Evolutionary conservation across 164 flowering plant genomes (phyloP).

Genomic region (Malania oleifera): DNA sequence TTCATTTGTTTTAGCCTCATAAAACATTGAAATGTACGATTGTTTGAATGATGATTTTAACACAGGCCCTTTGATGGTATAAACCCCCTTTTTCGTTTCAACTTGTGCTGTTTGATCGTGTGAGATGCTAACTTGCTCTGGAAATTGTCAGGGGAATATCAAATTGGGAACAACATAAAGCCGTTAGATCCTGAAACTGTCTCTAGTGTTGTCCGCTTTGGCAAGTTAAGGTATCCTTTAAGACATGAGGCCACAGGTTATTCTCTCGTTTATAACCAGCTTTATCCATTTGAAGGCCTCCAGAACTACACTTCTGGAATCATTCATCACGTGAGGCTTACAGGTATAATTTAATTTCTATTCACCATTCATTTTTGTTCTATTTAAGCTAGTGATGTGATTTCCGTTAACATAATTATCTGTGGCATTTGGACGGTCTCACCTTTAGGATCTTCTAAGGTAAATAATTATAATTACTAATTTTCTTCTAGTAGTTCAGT

Average conservation of each 20-base stretch:
- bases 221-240: constrained; percentile 26
- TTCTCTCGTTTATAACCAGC: constrained; percentile 76
- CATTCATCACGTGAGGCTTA: constrained; percentile 88
- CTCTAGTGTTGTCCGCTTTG: constrained; percentile 64
- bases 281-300: constrained; percentile 83
- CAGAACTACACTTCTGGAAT: constrained; percentile 92
- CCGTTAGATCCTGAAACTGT: too few species aligned
- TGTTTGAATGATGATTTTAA: not conserved
- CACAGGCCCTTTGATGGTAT: not conserved
- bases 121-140: not conserved
- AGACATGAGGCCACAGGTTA: constrained; percentile 44
- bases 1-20: too few species aligned
- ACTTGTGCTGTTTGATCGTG: not conserved
- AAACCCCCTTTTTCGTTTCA: not conserved
- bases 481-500: too few species aligned
- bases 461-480: too few species aligned
- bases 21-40: not conserved
- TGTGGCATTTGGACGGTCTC: too few species aligned
- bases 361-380: too few species aligned
- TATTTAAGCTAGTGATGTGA: too few species aligned
- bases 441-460: too few species aligned
- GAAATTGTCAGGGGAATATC: constrained; percentile 67
- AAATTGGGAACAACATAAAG: too few species aligned
- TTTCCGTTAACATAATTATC: too few species aligned
- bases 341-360: constrained; percentile 37